Evolutionary conservation across 2,329 filamentous ascomycete genomes (phyloP).

Genomic region (Dactylellina drechsleri): DNA sequence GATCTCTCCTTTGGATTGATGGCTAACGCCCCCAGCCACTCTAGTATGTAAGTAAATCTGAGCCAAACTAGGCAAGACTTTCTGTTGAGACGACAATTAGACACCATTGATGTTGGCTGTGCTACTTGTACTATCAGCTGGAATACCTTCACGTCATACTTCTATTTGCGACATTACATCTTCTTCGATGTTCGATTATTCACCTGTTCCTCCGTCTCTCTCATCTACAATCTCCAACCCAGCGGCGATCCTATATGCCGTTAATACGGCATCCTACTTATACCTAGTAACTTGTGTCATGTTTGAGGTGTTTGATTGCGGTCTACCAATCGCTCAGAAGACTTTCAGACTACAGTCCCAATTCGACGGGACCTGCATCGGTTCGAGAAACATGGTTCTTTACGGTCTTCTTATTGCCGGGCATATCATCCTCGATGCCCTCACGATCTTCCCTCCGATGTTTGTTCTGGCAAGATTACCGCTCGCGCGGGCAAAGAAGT

Average conservation of each 20-base stretch:
- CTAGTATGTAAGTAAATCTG: too few species aligned
- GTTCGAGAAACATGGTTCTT: slow-evolving; percentile 9
- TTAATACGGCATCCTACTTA: slow-evolving; percentile 18
- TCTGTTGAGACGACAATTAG: too few species aligned
- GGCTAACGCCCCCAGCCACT: too few species aligned
- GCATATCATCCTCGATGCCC: slow-evolving; percentile 28
- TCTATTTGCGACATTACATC: slow-evolving; percentile 29
- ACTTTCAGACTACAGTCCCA: slow-evolving; percentile 12
- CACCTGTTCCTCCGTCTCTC: slow-evolving; percentile 40
- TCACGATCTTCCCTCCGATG: slow-evolving; percentile 41
- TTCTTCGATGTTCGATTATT: slow-evolving; percentile 32
- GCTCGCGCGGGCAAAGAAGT: slow-evolving; percentile 28
- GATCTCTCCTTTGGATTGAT: too few species aligned
- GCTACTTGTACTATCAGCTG: slow-evolving; percentile 8
- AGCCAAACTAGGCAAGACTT: too few species aligned
- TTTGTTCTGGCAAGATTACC: slow-evolving; percentile 23
- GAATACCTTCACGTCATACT: slow-evolving; percentile 36
- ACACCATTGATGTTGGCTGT: too few species aligned
- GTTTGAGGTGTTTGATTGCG: slow-evolving; percentile 26
- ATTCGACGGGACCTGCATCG: slow-evolving; percentile 34
- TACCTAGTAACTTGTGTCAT: slow-evolving; percentile 9
- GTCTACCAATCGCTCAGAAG: not conserved
- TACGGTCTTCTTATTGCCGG: slow-evolving; percentile 31
- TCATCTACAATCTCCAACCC: slow-evolving; percentile 14
- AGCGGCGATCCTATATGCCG: slow-evolving; percentile 19